A percentile compares a stretch with the other conserved stretches of the same genome.
Conservation (phyloP, 1,284 basidiomycete species). For the Rhodotorula glutinis region DNA sequence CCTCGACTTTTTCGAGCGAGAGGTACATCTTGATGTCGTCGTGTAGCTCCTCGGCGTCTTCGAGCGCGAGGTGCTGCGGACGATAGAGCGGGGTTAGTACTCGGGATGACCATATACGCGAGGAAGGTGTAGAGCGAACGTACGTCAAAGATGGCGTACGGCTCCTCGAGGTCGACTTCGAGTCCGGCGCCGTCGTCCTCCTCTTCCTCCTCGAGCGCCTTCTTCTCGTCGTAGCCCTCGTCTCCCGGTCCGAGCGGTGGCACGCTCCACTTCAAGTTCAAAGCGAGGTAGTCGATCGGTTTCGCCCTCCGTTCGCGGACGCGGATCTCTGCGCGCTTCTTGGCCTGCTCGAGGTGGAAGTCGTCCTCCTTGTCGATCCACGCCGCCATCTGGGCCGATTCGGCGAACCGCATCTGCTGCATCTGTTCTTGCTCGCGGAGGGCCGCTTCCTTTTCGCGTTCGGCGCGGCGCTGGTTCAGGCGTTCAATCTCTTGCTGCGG, state of each 20-base stretch:
- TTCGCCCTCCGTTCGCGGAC: slow-evolving; percentile 94
- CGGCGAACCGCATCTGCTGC: slow-evolving; percentile 79
- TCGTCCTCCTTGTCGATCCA: slow-evolving; percentile 97
- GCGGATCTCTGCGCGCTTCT: slow-evolving; percentile 83
- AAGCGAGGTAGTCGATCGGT: slow-evolving; percentile 87
- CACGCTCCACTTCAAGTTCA: slow-evolving; percentile 75
- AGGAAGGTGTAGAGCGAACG: slow-evolving; percentile 44
- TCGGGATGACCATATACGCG: neutral
- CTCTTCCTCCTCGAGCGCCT: slow-evolving; percentile 23
- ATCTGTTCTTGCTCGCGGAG: slow-evolving; percentile 89
- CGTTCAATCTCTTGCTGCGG: slow-evolving; percentile 79
- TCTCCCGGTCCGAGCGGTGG: slow-evolving; percentile 40
- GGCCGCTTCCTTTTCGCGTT: slow-evolving; percentile 82
- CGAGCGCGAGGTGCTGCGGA: slow-evolving; percentile 71
- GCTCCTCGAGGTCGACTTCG: slow-evolving; percentile 97
- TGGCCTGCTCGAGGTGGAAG: slow-evolving; percentile 93
- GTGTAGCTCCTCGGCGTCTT: slow-evolving; percentile 88
- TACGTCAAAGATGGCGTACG: slow-evolving; percentile 93
- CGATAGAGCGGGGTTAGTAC: too few species aligned
- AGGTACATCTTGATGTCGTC: slow-evolving; percentile 92
- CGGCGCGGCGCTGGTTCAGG: slow-evolving; percentile 81
- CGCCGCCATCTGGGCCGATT: slow-evolving; percentile 94
- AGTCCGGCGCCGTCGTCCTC: slow-evolving; percentile 56
- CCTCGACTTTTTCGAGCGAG: slow-evolving; percentile 74
- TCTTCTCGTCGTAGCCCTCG: slow-evolving; percentile 38